Conservation (phyloP, 179 eudicot species). For the Kewa caespitosa region DNA sequence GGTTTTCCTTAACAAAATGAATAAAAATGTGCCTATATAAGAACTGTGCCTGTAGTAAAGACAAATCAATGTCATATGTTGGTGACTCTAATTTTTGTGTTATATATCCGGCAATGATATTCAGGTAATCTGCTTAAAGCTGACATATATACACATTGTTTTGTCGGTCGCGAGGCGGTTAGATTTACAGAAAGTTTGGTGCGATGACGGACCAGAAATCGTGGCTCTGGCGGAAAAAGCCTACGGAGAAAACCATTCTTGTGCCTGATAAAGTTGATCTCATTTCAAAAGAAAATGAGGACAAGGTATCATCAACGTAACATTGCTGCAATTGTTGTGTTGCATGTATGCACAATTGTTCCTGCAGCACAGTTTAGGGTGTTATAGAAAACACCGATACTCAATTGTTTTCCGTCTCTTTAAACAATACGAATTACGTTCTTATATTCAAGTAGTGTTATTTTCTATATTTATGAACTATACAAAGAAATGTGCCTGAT, state of each 20-base stretch:
- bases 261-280: slow-evolving; percentile 41
- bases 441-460: background rate
- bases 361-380: background rate
- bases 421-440: background rate
- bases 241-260: slow-evolving; percentile 50
- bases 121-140: background rate
- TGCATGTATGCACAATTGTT: background rate
- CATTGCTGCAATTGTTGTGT: no score
- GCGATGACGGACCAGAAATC: slow-evolving; percentile 60
- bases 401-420: no score
- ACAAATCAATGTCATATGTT: background rate
- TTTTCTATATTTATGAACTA: background rate
- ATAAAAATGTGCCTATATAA: background rate
- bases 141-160: background rate
- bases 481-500: background rate
- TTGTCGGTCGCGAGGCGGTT: background rate
- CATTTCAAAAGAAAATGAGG: slow-evolving; percentile 36
- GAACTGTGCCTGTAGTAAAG: no score
- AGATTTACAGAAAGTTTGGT: background rate
- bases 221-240: slow-evolving; percentile 82
- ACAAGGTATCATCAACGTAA: slow-evolving; percentile 41
- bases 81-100: no score
- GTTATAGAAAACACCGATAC: background rate
- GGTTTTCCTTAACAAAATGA: background rate
- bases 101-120: background rate